Evolutionary conservation across 2,329 filamentous ascomycete genomes (phyloP).

Genomic region (Diplodia scrobiculata): DNA sequence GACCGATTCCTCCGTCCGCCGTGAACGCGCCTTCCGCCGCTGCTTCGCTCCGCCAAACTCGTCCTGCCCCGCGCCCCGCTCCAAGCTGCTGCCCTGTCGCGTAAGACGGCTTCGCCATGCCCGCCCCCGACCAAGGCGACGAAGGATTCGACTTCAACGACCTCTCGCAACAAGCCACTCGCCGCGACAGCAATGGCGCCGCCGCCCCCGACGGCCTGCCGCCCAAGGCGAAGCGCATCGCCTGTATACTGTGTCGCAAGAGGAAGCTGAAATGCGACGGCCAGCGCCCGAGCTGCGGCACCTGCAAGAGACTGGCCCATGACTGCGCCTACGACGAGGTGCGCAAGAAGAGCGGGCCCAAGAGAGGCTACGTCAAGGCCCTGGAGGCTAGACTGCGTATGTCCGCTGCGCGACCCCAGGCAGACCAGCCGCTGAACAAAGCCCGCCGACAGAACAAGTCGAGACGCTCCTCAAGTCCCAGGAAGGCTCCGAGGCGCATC

Average conservation of each 20-base stretch:
- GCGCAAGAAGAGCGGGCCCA: conserved; percentile 89
- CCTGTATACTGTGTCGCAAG: conserved; percentile 90
- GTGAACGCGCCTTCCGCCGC: background rate
- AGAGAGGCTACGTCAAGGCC: conserved; percentile 91
- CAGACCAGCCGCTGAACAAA: conserved; percentile 27
- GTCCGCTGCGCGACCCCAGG: conserved; percentile 40
- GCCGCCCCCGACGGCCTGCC: conserved; percentile 61
- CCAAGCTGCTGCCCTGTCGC: background rate
- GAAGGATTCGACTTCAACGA: conserved; percentile 54
- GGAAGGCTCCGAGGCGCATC: conserved; percentile 51
- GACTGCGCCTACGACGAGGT: conserved; percentile 89
- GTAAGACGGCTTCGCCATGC: conserved; percentile 17
- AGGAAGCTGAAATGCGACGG: conserved; percentile 91
- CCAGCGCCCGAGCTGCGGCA: conserved; percentile 79
- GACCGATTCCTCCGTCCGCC: background rate
- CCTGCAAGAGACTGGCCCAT: conserved; percentile 82
- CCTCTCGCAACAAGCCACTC: conserved; percentile 50
- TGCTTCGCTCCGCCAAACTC: no score
- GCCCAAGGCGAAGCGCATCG: conserved; percentile 73
- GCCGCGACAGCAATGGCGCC: conserved; percentile 47
- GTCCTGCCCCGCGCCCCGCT: background rate
- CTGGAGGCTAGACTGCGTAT: conserved; percentile 88
- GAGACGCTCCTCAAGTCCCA: conserved; percentile 86
- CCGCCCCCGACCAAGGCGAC: conserved; percentile 8
- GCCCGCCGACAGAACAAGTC: conserved; percentile 71